Base-by-base conservation (phyloP, 306 rosid species). In the Quercus wislizeni region DNA sequence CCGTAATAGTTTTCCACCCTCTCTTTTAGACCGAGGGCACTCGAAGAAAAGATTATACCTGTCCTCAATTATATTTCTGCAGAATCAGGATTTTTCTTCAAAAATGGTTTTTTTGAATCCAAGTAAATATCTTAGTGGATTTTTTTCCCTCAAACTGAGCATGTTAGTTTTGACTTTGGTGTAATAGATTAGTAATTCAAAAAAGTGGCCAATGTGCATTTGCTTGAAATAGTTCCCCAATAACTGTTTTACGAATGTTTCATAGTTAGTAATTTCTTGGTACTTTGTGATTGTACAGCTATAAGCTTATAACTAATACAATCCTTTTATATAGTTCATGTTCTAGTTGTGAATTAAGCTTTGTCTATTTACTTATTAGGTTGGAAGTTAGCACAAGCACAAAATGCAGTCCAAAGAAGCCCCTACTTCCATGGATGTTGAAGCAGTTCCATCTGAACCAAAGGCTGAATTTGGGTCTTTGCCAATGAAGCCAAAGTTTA, bases 401-500 rank as follows among this genome's bases (percentile, higher is more conserved):
- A 86, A 30, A 56, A 94, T 92, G 95, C 86, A 87, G 87, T 79
- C 95, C 33, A 83, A 70, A 15, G 83, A 77, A 79, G 85, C 83
- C 56, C 74, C 89, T 17, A 31, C 82, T 46, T 78, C 88, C 17
- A 88, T 92, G 94, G 98, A 90, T 79, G 84, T 90, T 0, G 92
- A 91, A 77, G 81, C 76, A 27, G 71, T 56, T 72, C 65, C 82
- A 51, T 62, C 87, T 33, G 90, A 80, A 55, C 55, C 76, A 6
- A 81, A 73, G 63, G 27, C 72, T 27, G 80, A 17, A 18, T 38
- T 79, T 55, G 84, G 52, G 28, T 2, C 81, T 14, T 85, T 91
- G 77, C 98, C 93, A 3, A 86, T 92, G 2, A 91, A 91, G 83
- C 97, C 97, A 8, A 70, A 75, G 69, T 93, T 90, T 84, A 85